Evolutionary conservation across 345 rosid species (phyloP), one percentile per base, ranked within the genome.

Genomic region (Combretum micranthum): DNA sequence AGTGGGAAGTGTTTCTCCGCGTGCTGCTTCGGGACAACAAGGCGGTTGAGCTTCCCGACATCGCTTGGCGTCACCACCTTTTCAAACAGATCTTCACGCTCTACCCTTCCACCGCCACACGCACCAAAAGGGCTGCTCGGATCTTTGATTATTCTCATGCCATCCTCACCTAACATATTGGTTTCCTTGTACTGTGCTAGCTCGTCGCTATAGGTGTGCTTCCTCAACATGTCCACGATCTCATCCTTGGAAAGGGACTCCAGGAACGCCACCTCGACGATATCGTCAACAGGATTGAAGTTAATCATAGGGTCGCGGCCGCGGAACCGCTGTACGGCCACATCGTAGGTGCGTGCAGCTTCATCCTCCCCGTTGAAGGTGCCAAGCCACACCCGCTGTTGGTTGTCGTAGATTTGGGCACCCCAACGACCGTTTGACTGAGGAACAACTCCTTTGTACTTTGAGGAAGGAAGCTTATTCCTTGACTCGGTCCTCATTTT

Each of bases 31-130:
- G 98, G 98, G 54, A 88, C 86, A 47, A 92, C 98, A 15, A 91
- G 67, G n/a, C 98, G 88, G 78, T 92, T 92, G 53, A 92, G 70
- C 76, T 92, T 88, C 47, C 98, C 98, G 2, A 92, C 98, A 62
- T 92, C 98, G 64, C 98, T 92, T 0, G 96, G 96, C 16, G 96
- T 88, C 15, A 86, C 84, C 21, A 87, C 74, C 67, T 92, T 92
- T 66, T 92, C 98, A 46, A 92, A 92, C 18, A 88, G 90, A 61
- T 59, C 74, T 70, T 78, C 87, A 23, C 83, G 84, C 60, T 82
- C 73, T 56, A 62, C 82, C 42, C 15, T 20, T 15, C 55, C 56
- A 62, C 64, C 48, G 51, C 39, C 61, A 12, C 57, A 13, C 9
- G 26, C 55, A 14, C 61, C 55, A 1, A 55, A 26, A 47, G 7